Base-by-base conservation (phyloP, 2,329 filamentous ascomycete species). In the Stagonosporopsis rhizophila region DNA sequence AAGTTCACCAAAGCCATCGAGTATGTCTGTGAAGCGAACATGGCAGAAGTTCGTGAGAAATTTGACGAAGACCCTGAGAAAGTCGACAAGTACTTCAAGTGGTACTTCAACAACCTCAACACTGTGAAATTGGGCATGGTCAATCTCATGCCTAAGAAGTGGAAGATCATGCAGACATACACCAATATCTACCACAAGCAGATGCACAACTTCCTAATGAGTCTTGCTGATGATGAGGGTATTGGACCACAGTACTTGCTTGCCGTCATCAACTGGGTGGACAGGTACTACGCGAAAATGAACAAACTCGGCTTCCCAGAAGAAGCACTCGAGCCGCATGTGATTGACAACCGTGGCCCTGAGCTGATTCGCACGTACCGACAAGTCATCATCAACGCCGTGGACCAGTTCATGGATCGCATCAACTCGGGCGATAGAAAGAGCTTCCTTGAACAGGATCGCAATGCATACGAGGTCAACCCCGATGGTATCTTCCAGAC, bases 51-150 rank as follows among this genome's bases (percentile, higher is more conserved):
- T 37, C 86, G 87, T 56, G 85, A 89, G 50, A 85, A 87, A 42
- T 98, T 99, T 75, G 79, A 94, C 49, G 89, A 89, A 34, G 92
- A 98, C 70, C 91, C 95, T 0, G 85, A 88, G 45, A 87, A 86
- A 68, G 82, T 99, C 42, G 91, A 96, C 62, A 96, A 96, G 80
- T 87, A 86, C 63, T 86, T 96, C 78, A 90, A 90, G 70, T 99
- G 95, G 95, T 99, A 88, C 78, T 99, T 98, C 80, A 97, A 98
- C 79, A 94, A 99, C 75, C 84, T 99, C 34, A 96, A 96, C 76
- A 92, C 92, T 3, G 94, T 97, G 71, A 92, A 94, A 76, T 84
- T 96, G 60, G 94, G 95, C 70, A 96, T 99, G 91, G 86, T 90
- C 58, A 86, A 87, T 25, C 82, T 99, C 49, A 93, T 97, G 86